phyloP scores from a whole-genome alignment of 169 alveolate species.

The Plasmodium reichenowi region DNA sequence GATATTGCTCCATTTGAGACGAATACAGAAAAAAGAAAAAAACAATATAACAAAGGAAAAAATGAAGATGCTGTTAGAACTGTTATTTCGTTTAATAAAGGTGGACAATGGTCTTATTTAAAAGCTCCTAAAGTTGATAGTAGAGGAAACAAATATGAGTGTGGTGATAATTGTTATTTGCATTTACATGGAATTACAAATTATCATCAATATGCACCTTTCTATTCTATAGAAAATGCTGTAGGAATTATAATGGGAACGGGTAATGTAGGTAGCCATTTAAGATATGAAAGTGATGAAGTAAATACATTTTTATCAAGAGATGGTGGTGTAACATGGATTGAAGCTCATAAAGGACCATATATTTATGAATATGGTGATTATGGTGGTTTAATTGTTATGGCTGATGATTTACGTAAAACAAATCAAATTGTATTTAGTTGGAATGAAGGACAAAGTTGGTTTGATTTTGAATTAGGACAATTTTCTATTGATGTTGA shows the following conservation, averaged over 20 bases:
- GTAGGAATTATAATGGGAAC: conserved; percentile 97
- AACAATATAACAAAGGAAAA: conserved; percentile 79
- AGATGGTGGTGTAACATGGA: conserved; percentile 99
- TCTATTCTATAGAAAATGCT: conserved; percentile 96
- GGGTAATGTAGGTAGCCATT: conserved; percentile 95
- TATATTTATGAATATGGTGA: conserved; percentile 98
- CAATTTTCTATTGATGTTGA: conserved; percentile 91
- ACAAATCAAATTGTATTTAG: conserved; percentile 92
- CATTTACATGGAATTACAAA: conserved; percentile 94
- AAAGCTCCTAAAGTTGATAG: conserved; percentile 96
- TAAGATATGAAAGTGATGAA: conserved; percentile 89
- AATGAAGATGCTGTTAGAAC: conserved; percentile 89
- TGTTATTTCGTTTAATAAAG: conserved; percentile 97
- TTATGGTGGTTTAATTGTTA: conserved; percentile 98
- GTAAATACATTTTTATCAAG: conserved; percentile 96
- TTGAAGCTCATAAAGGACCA: conserved; percentile 97
- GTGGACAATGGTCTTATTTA: conserved; percentile 97
- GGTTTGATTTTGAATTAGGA: conserved; percentile 95
- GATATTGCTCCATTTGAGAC: conserved; percentile 78
- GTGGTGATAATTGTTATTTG: conserved; percentile 95
- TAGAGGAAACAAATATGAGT: conserved; percentile 91
- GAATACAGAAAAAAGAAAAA: conserved; percentile 80
- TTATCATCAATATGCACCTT: conserved; percentile 93
- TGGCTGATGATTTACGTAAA: conserved; percentile 94
- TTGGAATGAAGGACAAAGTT: conserved; percentile 97